Base-by-base conservation (phyloP, 192 early-diverging fungal species). In the Linderina pennispora region DNA sequence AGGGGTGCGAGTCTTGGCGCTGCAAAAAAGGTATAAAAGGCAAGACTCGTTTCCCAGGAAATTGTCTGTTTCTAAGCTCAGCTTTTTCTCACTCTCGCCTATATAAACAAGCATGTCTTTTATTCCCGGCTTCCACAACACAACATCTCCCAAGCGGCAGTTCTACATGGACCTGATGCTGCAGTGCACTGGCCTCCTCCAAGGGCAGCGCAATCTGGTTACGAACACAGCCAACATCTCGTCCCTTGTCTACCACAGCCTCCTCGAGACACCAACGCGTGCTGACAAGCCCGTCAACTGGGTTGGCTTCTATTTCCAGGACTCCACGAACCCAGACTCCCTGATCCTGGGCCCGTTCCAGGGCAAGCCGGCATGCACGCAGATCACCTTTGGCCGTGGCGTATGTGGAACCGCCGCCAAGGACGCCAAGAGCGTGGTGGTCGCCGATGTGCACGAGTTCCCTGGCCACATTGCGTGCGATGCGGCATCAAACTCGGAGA, bases 381-480 rank as follows among this genome's bases (percentile, higher is more conserved):
- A 80, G 16, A 97, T 97, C 42, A 65, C 60, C 13, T 78, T 90
- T 53, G 86, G 86, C 15, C 79, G 78, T 19, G 93, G 93, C 14
- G 93, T 97, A n/a, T 93, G 91, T 57, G 93, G 91, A 15, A 77
- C 86, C 4, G 85, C 90, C 0, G 91, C 90, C 3, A 44, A 45
- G n/a, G 59, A 68, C 28, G 47, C 56, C 13, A 9, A 45, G 23
- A 77, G 85, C 0, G 58, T 83, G 31, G 50, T 94, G 2, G 84
- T 97, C 23, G 51, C 58, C 26, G 81, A 97, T 48, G 91, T 93
- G 23, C 85, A 89, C 54, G 66, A 74, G 17, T 93, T 90, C 47
- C 78, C 80, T 3, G 88, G 87, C 23, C 91, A 97, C 65, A 97
- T 97, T 61, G 87, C 91, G 0, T 97, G 93, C 50, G 93, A 97